Conservation (phyloP, 2,329 filamentous ascomycete species). For the Zymoseptoria brevis region DNA sequence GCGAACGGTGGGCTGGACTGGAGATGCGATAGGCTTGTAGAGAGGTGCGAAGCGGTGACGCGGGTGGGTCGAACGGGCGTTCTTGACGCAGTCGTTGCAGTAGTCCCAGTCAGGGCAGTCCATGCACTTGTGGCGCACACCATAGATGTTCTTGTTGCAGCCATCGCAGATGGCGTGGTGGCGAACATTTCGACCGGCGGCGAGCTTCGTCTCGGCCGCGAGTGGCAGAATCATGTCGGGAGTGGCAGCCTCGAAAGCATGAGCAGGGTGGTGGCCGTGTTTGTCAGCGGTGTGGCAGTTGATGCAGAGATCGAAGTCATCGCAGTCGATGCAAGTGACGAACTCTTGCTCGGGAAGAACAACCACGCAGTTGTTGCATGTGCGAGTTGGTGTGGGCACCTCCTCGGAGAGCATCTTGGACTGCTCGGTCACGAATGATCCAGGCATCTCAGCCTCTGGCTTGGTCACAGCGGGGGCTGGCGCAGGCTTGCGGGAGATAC, state of each 20-base stretch:
- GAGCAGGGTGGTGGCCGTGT: constrained; percentile 87
- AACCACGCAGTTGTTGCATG: constrained; percentile 64
- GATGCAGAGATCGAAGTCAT: constrained; percentile 89
- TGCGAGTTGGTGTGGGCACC: constrained; percentile 47
- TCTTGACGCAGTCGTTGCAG: constrained; percentile 66
- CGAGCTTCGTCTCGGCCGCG: constrained; percentile 59
- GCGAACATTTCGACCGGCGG: constrained; percentile 67
- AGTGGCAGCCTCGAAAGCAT: constrained; percentile 65
- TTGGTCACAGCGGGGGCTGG: constrained; percentile 17
- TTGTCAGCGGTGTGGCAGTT: constrained; percentile 65
- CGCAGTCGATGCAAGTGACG: constrained; percentile 74
- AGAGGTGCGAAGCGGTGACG: constrained; percentile 83
- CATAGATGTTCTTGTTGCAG: constrained; percentile 79
- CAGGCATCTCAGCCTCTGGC: constrained; percentile 34
- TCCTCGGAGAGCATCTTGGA: constrained; percentile 33
- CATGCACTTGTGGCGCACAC: constrained; percentile 91
- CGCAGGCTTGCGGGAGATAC: constrained; percentile 42
- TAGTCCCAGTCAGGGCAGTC: constrained; percentile 98
- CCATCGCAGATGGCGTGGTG: constrained; percentile 93
- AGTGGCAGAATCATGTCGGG: constrained; percentile 54
- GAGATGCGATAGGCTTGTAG: constrained; percentile 60
- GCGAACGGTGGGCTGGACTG: constrained; percentile 38
- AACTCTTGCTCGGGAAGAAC: constrained; percentile 65
- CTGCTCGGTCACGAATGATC: constrained; percentile 36
- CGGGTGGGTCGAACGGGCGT: constrained; percentile 62